A percentile compares a stretch with the other conserved stretches of the same genome.
Evolutionary conservation across 768 basidiomycete genomes (phyloP).

Genomic region (Lentinus tigrinus): DNA sequence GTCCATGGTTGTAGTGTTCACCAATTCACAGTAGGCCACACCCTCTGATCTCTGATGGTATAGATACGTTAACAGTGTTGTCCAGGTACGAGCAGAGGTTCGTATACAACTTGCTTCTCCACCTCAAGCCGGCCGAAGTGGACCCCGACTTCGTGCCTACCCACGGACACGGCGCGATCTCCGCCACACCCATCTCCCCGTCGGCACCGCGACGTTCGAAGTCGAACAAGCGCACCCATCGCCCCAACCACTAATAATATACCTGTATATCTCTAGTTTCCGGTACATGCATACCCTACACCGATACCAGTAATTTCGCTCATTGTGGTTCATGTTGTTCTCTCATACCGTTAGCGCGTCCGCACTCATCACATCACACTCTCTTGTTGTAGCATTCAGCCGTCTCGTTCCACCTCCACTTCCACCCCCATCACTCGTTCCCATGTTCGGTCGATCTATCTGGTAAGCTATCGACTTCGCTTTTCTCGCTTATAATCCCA

Average conservation of each 20-base stretch:
- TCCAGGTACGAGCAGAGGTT: constrained; percentile 84
- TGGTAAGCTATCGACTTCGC: no score
- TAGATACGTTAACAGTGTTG: background rate
- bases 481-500: no score
- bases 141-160: constrained; percentile 75
- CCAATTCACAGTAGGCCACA: constrained; percentile 81
- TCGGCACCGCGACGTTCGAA: constrained; percentile 14
- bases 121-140: constrained; percentile 73
- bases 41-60: no score
- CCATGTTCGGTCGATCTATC: background rate
- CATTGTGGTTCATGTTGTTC: constrained; percentile 11
- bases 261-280: constrained; percentile 1
- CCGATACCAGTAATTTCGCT: constrained; percentile 12
- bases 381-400: constrained; percentile 16
- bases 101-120: constrained; percentile 78
- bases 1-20: constrained; percentile 86
- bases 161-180: constrained; percentile 76
- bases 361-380: background rate
- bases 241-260: constrained; percentile 14
- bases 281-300: constrained; percentile 9
- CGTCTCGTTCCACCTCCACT: background rate
- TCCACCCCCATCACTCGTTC: background rate
- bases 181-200: constrained; percentile 31
- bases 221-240: constrained; percentile 6
- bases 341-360: background rate